Conservation (phyloP, 768 basidiomycete species). For the Megacollybia marginata region DNA sequence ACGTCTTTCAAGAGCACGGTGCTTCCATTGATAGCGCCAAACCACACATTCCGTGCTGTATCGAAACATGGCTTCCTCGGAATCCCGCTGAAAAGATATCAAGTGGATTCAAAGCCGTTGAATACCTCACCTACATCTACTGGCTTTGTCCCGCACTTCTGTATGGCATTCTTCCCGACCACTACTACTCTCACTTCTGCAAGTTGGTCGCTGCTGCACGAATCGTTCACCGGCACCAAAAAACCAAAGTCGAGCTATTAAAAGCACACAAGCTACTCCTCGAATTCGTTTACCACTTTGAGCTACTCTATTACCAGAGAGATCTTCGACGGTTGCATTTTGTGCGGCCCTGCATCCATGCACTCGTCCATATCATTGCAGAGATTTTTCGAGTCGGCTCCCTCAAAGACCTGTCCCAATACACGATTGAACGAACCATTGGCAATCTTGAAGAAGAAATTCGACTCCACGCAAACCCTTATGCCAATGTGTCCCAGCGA, state of each 20-base stretch:
- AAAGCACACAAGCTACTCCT: neutral
- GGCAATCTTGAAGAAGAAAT: slow-evolving; percentile 11
- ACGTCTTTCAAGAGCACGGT: slow-evolving; percentile 18
- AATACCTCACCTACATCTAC: slow-evolving; percentile 18
- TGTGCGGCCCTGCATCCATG: slow-evolving; percentile 6
- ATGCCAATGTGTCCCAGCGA: slow-evolving; percentile 11
- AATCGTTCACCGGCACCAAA: neutral
- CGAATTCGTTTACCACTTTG: slow-evolving; percentile 9
- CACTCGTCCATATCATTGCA: slow-evolving; percentile 1
- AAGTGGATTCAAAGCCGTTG: slow-evolving; percentile 23
- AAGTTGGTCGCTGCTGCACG: slow-evolving; percentile 5
- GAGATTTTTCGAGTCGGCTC: slow-evolving; percentile 9
- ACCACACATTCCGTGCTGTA: slow-evolving; percentile 15
- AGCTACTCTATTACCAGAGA: slow-evolving; percentile 8
- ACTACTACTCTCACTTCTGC: slow-evolving; percentile 18
- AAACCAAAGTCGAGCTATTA: neutral
- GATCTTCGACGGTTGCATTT: slow-evolving; percentile 10
- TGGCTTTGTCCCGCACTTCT: slow-evolving; percentile 19
- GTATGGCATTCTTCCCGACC: slow-evolving; percentile 8
- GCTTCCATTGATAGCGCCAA: slow-evolving; percentile 8
- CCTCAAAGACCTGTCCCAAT: slow-evolving; percentile 2
- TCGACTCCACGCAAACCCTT: slow-evolving; percentile 8
- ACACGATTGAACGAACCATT: slow-evolving; percentile 13
- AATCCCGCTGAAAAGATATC: slow-evolving; percentile 24
- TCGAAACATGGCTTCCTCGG: slow-evolving; percentile 20